Evolutionary conservation across 1,284 basidiomycete genomes (phyloP), one percentile per base, ranked within the genome.

Genomic region (Mycena sp.): DNA sequence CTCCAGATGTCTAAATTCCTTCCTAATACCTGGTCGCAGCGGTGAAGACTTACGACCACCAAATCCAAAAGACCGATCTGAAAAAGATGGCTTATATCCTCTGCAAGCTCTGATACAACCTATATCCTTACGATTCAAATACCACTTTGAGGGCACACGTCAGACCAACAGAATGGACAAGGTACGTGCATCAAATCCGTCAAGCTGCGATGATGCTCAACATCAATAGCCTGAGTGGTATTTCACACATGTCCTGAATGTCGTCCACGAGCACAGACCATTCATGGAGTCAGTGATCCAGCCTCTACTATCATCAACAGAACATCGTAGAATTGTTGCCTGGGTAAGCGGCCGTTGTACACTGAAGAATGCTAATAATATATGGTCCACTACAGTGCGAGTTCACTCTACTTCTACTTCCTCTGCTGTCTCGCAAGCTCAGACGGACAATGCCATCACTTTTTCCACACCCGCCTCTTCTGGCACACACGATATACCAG

Each of bases 401-500:
- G 74, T 94, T 94, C 72, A 88, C 86, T 2, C 77, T 85, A n/a
- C 81, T 91, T 26, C 84, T 94, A 25, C 77, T 94, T 41, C 90
- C 92, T 0, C 77, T 93, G 12, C 80, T 92, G 4, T 81, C 87
- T 7, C 83, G 86, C 35, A 94, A 97, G 71, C 81, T 98, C 10
- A 84, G 82, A 48, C 86, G 86, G 38, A 90, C 92, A 0, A 83
- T 97, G 38, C 92, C 95, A 0, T 76, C 86, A 12, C 78, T 99
- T 6, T 80, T 98, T 2, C 78, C 87, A 5, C 89, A 92, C 67
- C 93, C 96, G 0, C 87, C 95, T 0, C 78, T 99, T 26, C 83
- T 99, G 4, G 97, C 97, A 0, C 97, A 99, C 73, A 98, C 95
- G 0, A 91, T 99, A 48, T 97, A 97, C 74, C 94, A 98, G 76